phyloP scores from a whole-genome alignment of 345 rosid species.

The Eutrema heterophyllum region DNA sequence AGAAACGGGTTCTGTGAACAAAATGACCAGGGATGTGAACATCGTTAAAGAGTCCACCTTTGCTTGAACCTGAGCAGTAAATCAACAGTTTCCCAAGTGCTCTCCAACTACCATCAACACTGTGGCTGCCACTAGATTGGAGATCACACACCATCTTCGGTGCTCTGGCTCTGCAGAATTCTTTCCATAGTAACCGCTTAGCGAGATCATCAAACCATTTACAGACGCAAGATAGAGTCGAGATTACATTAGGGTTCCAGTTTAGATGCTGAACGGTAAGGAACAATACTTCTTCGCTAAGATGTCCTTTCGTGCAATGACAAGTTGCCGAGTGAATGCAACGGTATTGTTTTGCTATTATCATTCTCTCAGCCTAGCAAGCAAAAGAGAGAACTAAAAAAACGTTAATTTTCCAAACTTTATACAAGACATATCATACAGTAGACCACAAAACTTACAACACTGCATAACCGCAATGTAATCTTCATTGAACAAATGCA shows the following conservation, averaged over 20 bases:
- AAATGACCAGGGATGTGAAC: constrained; percentile 83
- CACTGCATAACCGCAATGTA: neutral
- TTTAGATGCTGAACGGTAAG: constrained; percentile 79
- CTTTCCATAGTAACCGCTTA: constrained; percentile 94
- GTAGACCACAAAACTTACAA: too few relatives aligned
- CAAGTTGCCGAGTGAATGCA: constrained; percentile 94
- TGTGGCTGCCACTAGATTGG: constrained; percentile 87
- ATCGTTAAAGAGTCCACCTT: constrained; percentile 66
- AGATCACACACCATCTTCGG: constrained; percentile 93
- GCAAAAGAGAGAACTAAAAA: neutral
- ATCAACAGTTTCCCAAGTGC: constrained; percentile 92
- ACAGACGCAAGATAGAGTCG: constrained; percentile 68
- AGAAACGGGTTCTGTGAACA: constrained; percentile 83
- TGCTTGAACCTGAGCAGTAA: constrained; percentile 78
- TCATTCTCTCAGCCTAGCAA: constrained; percentile 40
- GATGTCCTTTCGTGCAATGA: constrained; percentile 89
- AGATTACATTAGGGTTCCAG: constrained; percentile 94
- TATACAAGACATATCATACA: too few relatives aligned
- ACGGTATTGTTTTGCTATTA: constrained; percentile 80
- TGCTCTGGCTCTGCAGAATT: constrained; percentile 83
- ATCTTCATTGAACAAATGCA: neutral
- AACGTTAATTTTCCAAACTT: neutral
- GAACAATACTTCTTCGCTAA: constrained; percentile 78
- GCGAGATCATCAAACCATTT: constrained; percentile 99
- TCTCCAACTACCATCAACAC: constrained; percentile 97